Evolutionary conservation across 257 asterid species (phyloP).

Genomic region (Osmanthus fragrans): DNA sequence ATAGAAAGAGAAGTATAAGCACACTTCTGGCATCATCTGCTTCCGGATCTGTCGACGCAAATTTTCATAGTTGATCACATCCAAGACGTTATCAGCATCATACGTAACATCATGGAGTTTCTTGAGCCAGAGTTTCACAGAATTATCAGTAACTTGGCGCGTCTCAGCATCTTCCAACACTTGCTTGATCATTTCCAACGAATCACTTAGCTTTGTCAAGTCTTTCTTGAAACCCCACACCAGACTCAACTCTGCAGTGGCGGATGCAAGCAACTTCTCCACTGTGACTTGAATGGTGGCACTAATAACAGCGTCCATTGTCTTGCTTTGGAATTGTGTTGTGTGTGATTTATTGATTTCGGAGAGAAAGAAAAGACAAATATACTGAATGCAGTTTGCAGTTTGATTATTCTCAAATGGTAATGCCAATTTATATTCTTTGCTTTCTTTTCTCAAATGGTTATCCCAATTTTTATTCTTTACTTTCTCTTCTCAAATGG

Average conservation of each 20-base stretch:
- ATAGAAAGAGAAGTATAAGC: too few species aligned
- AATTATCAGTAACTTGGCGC: background rate
- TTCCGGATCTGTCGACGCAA: background rate
- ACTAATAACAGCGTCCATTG: background rate
- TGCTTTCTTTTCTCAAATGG: too few species aligned
- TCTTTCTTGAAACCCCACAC: background rate
- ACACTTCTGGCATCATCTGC: background rate
- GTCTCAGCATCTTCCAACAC: conserved; percentile 20
- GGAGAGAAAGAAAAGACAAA: too few species aligned
- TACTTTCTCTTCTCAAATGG: too few species aligned
- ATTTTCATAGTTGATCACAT: conserved; percentile 16
- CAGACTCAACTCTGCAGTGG: background rate
- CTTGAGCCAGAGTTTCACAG: conserved; percentile 16
- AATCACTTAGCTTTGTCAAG: background rate
- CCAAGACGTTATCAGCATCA: conserved; percentile 22
- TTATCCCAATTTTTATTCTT: too few species aligned
- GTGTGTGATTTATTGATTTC: too few species aligned
- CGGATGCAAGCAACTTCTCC: conserved; percentile 1
- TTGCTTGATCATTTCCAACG: background rate
- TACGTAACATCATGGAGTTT: conserved; percentile 8
- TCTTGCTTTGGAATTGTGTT: too few species aligned
- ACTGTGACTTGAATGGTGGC: conserved; percentile 1
- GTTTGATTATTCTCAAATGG: too few species aligned
- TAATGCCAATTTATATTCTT: too few species aligned
- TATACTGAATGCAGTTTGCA: too few species aligned